Conservation (phyloP, 108 stramenopile species). For the Ochromonas danica region DNA sequence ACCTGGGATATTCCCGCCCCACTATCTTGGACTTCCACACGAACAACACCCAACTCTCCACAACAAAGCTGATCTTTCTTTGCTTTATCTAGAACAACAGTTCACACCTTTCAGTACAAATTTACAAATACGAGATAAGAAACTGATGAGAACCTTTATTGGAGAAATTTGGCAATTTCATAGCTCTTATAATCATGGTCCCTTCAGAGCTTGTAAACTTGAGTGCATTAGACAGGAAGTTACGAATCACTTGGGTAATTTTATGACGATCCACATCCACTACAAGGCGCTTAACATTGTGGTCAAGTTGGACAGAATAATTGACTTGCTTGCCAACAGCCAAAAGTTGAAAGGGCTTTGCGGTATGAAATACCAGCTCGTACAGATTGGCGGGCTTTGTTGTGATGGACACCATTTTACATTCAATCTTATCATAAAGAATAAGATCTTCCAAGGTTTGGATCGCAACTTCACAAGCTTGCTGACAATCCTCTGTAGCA, state of each 20-base stretch:
- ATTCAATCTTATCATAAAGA: constrained; percentile 9
- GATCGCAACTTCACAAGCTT: not conserved
- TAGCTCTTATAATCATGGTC: not conserved
- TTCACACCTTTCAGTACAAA: too few relatives aligned
- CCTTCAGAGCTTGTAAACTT: constrained; percentile 7
- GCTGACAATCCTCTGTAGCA: not conserved
- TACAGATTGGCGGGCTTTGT: not conserved
- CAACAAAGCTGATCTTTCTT: too few relatives aligned
- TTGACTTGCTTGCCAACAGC: too few relatives aligned
- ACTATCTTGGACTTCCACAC: constrained; percentile 8
- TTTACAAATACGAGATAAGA: too few relatives aligned
- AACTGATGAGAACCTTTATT: too few relatives aligned
- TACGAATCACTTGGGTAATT: constrained; percentile 9
- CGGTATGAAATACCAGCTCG: not conserved
- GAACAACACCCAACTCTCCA: too few relatives aligned
- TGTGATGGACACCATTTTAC: not conserved
- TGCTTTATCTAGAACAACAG: too few relatives aligned
- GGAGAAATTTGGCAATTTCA: too few relatives aligned
- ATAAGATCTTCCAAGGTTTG: not conserved
- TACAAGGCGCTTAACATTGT: not conserved
- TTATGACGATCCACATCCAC: constrained; percentile 1
- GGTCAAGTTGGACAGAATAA: too few relatives aligned
- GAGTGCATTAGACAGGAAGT: constrained; percentile 10
- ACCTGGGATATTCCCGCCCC: constrained; percentile 9
- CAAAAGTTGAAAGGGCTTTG: not conserved